Conservation (phyloP, 441 rosid species). For the Erodium chrysanthum region DNA sequence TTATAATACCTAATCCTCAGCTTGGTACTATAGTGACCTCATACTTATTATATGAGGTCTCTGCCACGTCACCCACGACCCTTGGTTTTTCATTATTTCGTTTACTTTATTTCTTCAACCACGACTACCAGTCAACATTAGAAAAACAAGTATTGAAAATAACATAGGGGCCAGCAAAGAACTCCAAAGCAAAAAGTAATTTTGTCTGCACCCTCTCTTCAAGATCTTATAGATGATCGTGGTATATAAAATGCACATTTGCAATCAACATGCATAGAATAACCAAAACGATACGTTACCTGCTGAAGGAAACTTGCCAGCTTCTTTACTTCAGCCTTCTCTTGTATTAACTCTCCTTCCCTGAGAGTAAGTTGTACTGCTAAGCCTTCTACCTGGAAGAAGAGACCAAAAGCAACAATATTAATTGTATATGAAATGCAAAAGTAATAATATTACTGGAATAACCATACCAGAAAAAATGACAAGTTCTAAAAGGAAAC, state of each 20-base stretch:
- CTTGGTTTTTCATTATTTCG: too few relatives aligned
- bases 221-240: too few relatives aligned
- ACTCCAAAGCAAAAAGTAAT: too few relatives aligned
- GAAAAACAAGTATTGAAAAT: too few relatives aligned
- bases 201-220: too few relatives aligned
- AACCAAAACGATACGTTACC: slow-evolving; percentile 32
- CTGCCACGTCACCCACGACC: too few relatives aligned
- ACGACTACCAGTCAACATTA: too few relatives aligned
- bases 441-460: background rate
- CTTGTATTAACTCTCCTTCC: slow-evolving; percentile 89
- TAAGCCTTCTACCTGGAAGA: slow-evolving; percentile 79
- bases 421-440: too few relatives aligned
- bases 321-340: slow-evolving; percentile 91
- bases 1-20: background rate
- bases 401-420: slow-evolving; percentile 13
- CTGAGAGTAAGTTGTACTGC: slow-evolving; percentile 89
- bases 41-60: too few relatives aligned
- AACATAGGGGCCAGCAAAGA: too few relatives aligned
- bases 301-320: slow-evolving; percentile 77
- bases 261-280: background rate
- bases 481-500: too few relatives aligned
- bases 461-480: background rate
- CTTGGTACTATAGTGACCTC: background rate
- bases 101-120: too few relatives aligned
- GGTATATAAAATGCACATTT: background rate